Conservation (phyloP, 345 rosid genomes). For the Bruguiera gymnorhiza region DNA sequence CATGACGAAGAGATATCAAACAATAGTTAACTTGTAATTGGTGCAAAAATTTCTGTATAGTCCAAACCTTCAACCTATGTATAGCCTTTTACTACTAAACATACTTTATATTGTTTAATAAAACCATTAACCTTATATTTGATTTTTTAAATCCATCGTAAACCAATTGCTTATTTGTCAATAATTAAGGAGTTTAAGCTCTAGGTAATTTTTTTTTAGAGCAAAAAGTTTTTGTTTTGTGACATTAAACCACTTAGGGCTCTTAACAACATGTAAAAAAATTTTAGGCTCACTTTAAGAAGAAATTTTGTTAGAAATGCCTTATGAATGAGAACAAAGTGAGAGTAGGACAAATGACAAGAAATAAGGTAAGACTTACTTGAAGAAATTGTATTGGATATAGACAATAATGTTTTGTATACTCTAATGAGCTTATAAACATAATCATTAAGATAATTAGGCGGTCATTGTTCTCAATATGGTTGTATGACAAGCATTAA, state of each 20-base stretch:
- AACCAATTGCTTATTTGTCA: not conserved
- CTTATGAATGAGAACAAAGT: not conserved
- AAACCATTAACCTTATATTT: no score
- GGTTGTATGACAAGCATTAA: not conserved
- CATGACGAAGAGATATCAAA: not conserved
- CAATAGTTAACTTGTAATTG: no score
- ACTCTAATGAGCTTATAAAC: not conserved
- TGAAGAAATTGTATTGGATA: not conserved
- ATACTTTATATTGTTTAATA: no score
- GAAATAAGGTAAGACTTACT: not conserved
- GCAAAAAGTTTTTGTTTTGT: not conserved
- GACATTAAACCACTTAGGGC: not conserved
- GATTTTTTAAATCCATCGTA: not conserved
- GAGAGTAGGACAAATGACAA: not conserved
- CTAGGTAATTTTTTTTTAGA: not conserved
- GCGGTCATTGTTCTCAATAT: rapidly evolving
- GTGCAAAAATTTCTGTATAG: no score
- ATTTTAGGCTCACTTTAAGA: not conserved
- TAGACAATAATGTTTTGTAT: not conserved
- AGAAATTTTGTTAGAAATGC: not conserved
- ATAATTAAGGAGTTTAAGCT: not conserved
- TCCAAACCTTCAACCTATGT: no score
- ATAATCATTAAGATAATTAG: not conserved
- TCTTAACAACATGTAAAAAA: not conserved
- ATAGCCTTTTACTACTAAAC: no score